These are phyloP conservation scores for Boletus rubescentipes DNA, from an alignment of 768 basidiomycete species.

Conservation along the genomic window DNA sequence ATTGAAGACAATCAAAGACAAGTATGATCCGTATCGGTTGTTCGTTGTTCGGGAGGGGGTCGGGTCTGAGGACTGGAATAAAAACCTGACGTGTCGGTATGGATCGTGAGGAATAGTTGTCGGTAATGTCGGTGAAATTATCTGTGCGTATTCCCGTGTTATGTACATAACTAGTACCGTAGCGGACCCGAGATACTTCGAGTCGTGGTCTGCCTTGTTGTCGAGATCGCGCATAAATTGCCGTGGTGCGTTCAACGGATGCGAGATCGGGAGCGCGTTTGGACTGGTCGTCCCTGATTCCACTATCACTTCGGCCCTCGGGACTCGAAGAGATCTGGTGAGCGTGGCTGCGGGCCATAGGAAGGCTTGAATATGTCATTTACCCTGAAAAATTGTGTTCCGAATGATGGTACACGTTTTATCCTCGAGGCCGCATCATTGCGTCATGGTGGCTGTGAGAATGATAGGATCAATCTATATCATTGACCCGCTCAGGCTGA, in stretches of 20 bases:
- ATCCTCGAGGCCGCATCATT: constrained; percentile 25
- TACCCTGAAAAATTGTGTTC: not conserved
- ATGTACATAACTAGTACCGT: not conserved
- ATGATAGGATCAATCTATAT: not conserved
- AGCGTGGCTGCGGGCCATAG: not conserved
- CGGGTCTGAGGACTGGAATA: constrained; percentile 51
- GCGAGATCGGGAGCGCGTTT: not conserved
- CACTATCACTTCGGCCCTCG: not conserved
- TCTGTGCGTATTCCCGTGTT: not conserved
- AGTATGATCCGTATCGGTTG: constrained; percentile 44
- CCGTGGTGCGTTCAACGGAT: not conserved
- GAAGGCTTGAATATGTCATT: not conserved
- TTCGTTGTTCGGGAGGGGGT: constrained; percentile 50
- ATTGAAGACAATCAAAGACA: constrained; percentile 42
- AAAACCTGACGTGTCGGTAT: constrained; percentile 21
- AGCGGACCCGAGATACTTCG: not conserved
- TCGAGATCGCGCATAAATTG: not conserved
- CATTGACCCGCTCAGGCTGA: not conserved
- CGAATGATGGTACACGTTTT: constrained; percentile 10
- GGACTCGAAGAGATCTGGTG: not conserved
- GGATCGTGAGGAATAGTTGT: not conserved
- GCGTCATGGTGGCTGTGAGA: constrained; percentile 15
- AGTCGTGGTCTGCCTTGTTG: not conserved
- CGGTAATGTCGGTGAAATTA: too few relatives aligned
- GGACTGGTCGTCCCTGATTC: not conserved